phyloP scores from a whole-genome alignment of 2,329 filamentous ascomycete genomes.

The Penicillium sp. region DNA sequence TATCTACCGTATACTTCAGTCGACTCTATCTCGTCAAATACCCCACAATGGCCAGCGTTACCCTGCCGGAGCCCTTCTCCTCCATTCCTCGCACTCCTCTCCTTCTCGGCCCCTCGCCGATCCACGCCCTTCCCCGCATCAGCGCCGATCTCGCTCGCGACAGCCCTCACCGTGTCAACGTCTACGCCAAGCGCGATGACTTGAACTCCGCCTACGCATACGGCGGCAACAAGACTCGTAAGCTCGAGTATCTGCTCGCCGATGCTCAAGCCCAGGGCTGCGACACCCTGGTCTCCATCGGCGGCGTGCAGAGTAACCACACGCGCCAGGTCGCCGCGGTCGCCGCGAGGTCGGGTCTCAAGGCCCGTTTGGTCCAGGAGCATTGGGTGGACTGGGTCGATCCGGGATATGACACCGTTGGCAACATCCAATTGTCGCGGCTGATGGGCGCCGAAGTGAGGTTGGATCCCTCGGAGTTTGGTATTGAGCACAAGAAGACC shows the following conservation, averaged over 20 bases:
- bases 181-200: slow-evolving; percentile 72
- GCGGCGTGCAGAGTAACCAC: slow-evolving; percentile 69
- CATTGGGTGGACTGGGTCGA: slow-evolving; percentile 66
- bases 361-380: slow-evolving; percentile 58
- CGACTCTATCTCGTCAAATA: neutral
- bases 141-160: slow-evolving; percentile 55
- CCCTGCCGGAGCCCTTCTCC: slow-evolving; percentile 61
- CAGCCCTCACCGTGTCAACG: slow-evolving; percentile 46
- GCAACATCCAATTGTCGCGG: slow-evolving; percentile 69
- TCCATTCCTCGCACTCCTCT: slow-evolving; percentile 62
- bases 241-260: slow-evolving; percentile 67
- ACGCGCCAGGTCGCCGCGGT: slow-evolving; percentile 66
- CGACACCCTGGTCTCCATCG: slow-evolving; percentile 65
- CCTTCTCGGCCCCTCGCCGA: slow-evolving; percentile 67
- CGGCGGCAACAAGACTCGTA: slow-evolving; percentile 68
- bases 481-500: slow-evolving; percentile 67
- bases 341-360: slow-evolving; percentile 57
- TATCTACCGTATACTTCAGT: too few relatives aligned
- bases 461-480: slow-evolving; percentile 60
- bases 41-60: neutral
- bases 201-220: slow-evolving; percentile 66
- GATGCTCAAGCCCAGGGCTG: slow-evolving; percentile 58
- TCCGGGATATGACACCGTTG: slow-evolving; percentile 60
- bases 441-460: slow-evolving; percentile 65
- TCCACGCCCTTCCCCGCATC: slow-evolving; percentile 65